These are phyloP conservation scores for Pseudocercospora cruenta DNA, from an alignment of 2,329 filamentous ascomycete species.

Conservation along the genomic window DNA sequence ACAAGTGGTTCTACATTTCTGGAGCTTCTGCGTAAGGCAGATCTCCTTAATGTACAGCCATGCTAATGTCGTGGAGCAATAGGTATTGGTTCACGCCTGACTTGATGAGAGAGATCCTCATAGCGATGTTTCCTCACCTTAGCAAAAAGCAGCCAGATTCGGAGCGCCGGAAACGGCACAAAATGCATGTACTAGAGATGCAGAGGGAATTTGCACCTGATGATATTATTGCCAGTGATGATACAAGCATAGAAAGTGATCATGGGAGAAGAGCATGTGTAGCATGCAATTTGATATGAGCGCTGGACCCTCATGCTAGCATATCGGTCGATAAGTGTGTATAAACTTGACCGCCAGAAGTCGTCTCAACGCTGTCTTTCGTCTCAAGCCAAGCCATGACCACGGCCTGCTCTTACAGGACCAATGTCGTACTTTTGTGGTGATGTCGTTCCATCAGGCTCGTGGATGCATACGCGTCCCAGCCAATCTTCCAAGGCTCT, in stretches of 20 bases:
- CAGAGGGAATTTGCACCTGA: background rate
- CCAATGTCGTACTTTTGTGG: background rate
- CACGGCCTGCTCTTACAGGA: background rate
- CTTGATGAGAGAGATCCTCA: background rate
- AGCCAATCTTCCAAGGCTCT: background rate
- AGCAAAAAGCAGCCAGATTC: background rate
- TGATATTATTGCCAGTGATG: background rate
- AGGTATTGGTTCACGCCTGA: conserved; percentile 1
- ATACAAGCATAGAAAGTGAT: conserved; percentile 7
- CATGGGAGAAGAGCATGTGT: background rate
- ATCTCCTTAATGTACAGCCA: conserved; percentile 11
- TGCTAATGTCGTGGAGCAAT: conserved; percentile 7
- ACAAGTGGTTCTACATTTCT: conserved; percentile 99
- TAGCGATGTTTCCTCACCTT: background rate
- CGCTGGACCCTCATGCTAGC: background rate
- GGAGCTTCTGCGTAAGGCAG: conserved; percentile 65
- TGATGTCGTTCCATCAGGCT: background rate
- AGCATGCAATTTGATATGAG: conserved; percentile 1
- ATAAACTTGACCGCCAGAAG: conserved; percentile 1
- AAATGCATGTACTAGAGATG: conserved; percentile 1
- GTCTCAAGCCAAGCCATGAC: background rate
- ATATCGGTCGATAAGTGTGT: conserved; percentile 11
- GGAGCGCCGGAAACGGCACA: background rate
- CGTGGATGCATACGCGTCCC: background rate
- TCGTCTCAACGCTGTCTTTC: background rate